Percentiles rank a stretch among this genome's conserved stretches.
phyloP scores from a whole-genome alignment of 2,329 filamentous ascomycete genomes.

The Tolypocladium guangdongense region DNA sequence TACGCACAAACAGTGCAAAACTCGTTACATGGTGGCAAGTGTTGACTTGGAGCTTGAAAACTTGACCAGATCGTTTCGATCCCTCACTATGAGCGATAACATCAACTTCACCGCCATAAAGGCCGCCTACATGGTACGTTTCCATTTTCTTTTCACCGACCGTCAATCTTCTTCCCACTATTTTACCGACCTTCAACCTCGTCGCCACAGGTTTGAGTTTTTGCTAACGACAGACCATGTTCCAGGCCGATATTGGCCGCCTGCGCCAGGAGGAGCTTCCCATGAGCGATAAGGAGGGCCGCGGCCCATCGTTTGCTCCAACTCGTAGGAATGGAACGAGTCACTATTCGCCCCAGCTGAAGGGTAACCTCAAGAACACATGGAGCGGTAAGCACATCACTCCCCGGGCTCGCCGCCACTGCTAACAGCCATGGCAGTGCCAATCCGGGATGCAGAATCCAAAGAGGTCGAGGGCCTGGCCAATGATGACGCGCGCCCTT shows the following conservation, averaged over 20 bases:
- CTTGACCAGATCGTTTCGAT: background rate
- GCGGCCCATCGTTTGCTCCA: slow-evolving; percentile 8
- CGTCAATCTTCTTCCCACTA: background rate
- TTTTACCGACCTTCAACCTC: background rate
- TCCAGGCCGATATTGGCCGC: slow-evolving; percentile 13
- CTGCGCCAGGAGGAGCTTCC: slow-evolving; percentile 11
- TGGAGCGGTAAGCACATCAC: slow-evolving; percentile 8
- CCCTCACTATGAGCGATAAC: background rate
- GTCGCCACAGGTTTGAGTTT: background rate
- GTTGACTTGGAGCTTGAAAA: background rate
- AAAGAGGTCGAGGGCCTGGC: slow-evolving; percentile 11
- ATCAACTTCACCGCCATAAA: background rate
- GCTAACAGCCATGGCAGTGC: slow-evolving; percentile 4
- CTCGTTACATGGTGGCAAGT: background rate
- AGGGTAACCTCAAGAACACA: slow-evolving; percentile 4
- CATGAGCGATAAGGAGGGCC: slow-evolving; percentile 5
- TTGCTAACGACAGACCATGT: background rate
- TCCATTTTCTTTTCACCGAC: background rate
- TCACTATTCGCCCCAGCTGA: slow-evolving; percentile 6
- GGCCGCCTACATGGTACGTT: background rate
- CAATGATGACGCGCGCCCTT: slow-evolving; percentile 10
- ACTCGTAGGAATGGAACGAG: slow-evolving; percentile 1
- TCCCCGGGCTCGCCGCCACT: too few species aligned
- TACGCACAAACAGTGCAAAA: background rate
- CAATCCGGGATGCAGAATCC: slow-evolving; percentile 12